Conservation (phyloP, 345 rosid genomes). For the Hibiscus tridactylites region DNA sequence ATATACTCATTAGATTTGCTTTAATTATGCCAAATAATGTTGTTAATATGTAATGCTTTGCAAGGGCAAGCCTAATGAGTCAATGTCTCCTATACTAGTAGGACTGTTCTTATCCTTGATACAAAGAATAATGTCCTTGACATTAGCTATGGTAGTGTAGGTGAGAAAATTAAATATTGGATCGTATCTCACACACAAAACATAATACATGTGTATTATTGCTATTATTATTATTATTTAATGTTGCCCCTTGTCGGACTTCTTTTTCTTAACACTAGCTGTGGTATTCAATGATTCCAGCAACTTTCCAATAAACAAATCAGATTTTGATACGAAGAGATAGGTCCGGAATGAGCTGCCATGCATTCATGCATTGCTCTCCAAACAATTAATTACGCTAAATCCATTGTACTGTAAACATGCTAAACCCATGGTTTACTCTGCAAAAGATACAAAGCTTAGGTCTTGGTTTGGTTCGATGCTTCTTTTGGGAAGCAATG, state of each 20-base stretch:
- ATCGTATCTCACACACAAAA: background rate
- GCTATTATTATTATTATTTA: background rate
- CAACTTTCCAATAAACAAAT: background rate
- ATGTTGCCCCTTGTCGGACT: background rate
- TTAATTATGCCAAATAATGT: background rate
- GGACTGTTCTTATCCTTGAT: background rate
- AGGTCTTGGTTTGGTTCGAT: background rate
- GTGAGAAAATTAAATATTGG: background rate
- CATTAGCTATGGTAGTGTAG: background rate
- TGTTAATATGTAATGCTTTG: background rate
- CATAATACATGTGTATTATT: background rate
- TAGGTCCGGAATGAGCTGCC: background rate
- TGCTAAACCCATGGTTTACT: background rate
- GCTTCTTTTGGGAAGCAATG: background rate
- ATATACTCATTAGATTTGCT: background rate
- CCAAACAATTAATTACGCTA: background rate
- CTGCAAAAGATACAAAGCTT: background rate
- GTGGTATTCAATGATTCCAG: background rate
- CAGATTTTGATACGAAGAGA: background rate
- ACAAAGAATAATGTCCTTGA: background rate
- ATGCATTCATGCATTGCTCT: background rate
- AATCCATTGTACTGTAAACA: background rate
- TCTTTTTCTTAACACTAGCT: background rate
- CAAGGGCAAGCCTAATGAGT: slow-evolving; percentile 14
- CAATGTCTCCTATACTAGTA: background rate